Conservation (phyloP, 2,329 filamentous ascomycete species). For the Trichoderma sp. region DNA sequence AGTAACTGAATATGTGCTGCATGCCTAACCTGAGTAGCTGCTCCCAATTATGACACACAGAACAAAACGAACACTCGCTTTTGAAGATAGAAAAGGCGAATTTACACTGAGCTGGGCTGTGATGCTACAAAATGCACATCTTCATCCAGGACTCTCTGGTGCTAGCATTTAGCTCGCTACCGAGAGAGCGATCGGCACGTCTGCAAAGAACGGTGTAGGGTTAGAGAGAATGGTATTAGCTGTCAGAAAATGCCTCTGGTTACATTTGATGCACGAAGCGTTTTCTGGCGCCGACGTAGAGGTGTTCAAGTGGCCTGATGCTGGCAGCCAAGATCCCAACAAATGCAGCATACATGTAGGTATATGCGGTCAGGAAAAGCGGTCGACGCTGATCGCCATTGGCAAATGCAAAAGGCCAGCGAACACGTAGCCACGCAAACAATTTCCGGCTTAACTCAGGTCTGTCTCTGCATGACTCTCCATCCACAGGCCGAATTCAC, state of each 20-base stretch:
- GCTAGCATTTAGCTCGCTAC: neutral
- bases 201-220: neutral
- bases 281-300: neutral
- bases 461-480: neutral
- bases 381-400: slow-evolving; percentile 17
- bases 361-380: slow-evolving; percentile 19
- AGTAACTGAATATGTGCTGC: neutral
- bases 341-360: neutral
- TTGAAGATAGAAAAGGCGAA: no score
- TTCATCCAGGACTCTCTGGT: neutral
- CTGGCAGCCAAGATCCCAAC: slow-evolving; percentile 4
- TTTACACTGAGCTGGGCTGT: neutral
- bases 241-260: neutral
- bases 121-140: neutral
- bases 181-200: neutral
- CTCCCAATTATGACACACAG: neutral
- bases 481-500: slow-evolving; percentile 1
- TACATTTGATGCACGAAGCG: neutral
- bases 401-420: neutral
- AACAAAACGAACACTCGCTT: neutral
- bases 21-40: no score
- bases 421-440: neutral
- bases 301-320: neutral
- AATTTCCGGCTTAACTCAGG: neutral
- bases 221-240: neutral